phyloP scores from a whole-genome alignment of 345 rosid genomes.

The Salix koriyanagi region DNA sequence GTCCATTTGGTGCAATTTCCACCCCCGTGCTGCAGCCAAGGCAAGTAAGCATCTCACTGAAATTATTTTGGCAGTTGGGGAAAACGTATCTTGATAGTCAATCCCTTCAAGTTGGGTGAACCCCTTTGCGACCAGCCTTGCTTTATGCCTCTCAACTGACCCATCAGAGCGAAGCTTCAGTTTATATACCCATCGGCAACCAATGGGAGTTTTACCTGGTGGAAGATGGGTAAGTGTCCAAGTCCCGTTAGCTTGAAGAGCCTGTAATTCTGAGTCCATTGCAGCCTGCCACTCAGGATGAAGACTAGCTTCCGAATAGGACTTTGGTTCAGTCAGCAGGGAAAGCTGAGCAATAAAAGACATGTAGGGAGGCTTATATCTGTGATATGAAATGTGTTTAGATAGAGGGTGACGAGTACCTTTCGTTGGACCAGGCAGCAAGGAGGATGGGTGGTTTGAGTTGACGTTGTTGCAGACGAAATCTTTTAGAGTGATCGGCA shows the following conservation, averaged over 20 bases:
- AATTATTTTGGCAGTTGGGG: background rate
- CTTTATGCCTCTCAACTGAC: background rate
- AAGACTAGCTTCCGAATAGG: background rate
- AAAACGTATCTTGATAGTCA: background rate
- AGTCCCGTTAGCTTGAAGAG: background rate
- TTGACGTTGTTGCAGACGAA: background rate
- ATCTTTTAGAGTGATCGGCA: background rate
- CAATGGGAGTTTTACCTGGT: background rate
- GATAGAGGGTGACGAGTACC: background rate
- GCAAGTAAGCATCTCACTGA: background rate
- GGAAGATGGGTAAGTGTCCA: background rate
- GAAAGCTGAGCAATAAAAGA: background rate
- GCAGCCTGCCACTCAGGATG: background rate
- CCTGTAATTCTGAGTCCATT: background rate
- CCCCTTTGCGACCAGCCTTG: background rate
- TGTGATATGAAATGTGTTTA: background rate
- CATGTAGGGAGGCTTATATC: background rate
- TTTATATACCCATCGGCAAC: background rate
- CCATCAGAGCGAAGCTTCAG: background rate
- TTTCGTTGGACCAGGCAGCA: background rate
- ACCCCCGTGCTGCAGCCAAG: background rate
- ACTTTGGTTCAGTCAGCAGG: background rate
- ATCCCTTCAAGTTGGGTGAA: background rate
- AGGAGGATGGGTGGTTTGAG: background rate
- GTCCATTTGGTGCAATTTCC: background rate